Conservation (phyloP, 257 asterid species). For the Nicotiana undulata region DNA sequence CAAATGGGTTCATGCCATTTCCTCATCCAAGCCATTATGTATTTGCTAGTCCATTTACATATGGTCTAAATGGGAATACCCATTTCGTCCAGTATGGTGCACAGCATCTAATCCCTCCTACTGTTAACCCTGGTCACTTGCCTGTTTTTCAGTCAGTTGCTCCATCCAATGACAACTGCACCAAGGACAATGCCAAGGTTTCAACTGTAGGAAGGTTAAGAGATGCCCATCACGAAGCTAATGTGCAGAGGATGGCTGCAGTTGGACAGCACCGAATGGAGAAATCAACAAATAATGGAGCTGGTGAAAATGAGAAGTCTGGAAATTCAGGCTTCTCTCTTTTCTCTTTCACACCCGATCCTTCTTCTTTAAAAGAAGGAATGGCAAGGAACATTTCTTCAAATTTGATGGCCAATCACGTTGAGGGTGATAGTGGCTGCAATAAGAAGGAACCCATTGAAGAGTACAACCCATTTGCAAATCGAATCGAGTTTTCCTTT, state of each 20-base stretch:
- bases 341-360: constrained; percentile 60
- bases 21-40: constrained; percentile 69
- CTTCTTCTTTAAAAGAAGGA: constrained; percentile 38
- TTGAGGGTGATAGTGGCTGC: constrained; percentile 32
- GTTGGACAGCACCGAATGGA: constrained; percentile 25
- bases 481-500: constrained; percentile 74
- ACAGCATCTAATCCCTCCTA: constrained; percentile 51
- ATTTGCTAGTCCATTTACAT: constrained; percentile 45
- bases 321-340: constrained; percentile 72
- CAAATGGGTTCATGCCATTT: constrained; percentile 56
- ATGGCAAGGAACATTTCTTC: constrained; percentile 22
- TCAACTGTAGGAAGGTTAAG: constrained; percentile 27
- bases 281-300: constrained; percentile 26
- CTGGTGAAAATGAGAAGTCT: constrained; percentile 28
- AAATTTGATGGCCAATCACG: constrained; percentile 19
- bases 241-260: constrained; percentile 22
- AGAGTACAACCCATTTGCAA: constrained; percentile 90
- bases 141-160: constrained; percentile 56
- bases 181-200: constrained; percentile 33
- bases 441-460: constrained; percentile 50
- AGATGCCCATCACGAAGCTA: constrained; percentile 20
- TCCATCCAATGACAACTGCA: constrained; percentile 38
- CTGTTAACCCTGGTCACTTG: constrained; percentile 41
- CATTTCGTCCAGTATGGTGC: constrained; percentile 59
- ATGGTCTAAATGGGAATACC: constrained; percentile 57